These are phyloP conservation scores for Lenzites betulinus DNA, from an alignment of 768 basidiomycete genomes.

Conservation along the genomic window DNA sequence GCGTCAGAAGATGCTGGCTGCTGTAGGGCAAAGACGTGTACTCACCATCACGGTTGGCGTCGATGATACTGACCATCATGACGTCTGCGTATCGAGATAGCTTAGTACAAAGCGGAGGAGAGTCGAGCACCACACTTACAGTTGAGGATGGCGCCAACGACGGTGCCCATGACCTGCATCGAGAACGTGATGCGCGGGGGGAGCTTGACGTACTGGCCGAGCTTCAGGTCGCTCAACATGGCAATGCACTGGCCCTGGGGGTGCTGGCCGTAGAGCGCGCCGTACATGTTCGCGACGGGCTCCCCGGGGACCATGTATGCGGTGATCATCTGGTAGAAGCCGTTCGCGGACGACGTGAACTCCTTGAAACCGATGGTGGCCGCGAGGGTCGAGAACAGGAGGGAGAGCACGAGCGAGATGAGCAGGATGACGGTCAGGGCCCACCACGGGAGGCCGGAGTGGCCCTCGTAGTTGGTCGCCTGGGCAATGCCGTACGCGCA, in stretches of 20 bases:
- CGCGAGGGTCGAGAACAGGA: slow-evolving; percentile 58
- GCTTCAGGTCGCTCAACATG: slow-evolving; percentile 62
- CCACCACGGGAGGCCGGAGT: slow-evolving; percentile 60
- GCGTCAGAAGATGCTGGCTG: background rate
- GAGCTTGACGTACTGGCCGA: slow-evolving; percentile 57
- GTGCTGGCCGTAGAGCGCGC: slow-evolving; percentile 43
- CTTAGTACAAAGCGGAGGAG: background rate
- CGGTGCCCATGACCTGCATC: slow-evolving; percentile 44
- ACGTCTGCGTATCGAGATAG: slow-evolving; percentile 21
- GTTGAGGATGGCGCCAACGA: slow-evolving; percentile 53
- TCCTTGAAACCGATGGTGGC: slow-evolving; percentile 33
- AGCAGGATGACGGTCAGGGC: slow-evolving; percentile 51
- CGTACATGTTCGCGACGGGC: slow-evolving; percentile 39
- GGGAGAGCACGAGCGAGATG: slow-evolving; percentile 51
- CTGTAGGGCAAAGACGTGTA: background rate
- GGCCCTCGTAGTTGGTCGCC: slow-evolving; percentile 46
- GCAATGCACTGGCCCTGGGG: slow-evolving; percentile 46
- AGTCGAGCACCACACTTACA: slow-evolving; percentile 24
- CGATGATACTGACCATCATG: slow-evolving; percentile 34
- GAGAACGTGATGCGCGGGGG: slow-evolving; percentile 62
- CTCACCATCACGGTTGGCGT: slow-evolving; percentile 29
- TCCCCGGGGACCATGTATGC: slow-evolving; percentile 34
- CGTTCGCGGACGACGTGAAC: slow-evolving; percentile 31
- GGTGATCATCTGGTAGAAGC: slow-evolving; percentile 33
- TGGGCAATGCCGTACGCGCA: slow-evolving; percentile 53